Conservation (phyloP, 2,329 filamentous ascomycete species). For the Fusarium sp. region DNA sequence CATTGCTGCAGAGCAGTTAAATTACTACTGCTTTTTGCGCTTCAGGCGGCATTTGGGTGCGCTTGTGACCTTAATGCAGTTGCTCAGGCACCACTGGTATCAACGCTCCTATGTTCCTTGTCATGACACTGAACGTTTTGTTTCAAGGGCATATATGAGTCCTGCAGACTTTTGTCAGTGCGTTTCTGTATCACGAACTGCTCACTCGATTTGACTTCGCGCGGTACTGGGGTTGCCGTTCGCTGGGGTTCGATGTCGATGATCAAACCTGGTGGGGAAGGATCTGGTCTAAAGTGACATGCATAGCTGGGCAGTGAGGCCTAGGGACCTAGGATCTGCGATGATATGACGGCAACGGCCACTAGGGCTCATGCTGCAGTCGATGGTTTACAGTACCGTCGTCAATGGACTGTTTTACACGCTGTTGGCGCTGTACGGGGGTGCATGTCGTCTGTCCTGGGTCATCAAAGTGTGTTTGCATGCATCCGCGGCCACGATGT, state of each 20-base stretch:
- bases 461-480: conserved; percentile 34
- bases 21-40: conserved; percentile 16
- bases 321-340: conserved; percentile 2
- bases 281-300: conserved; percentile 33
- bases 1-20: neutral
- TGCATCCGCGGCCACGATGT: conserved; percentile 26
- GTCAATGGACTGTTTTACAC: conserved; percentile 8
- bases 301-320: conserved; percentile 26
- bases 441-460: conserved; percentile 18
- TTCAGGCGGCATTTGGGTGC: conserved; percentile 1
- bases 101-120: neutral
- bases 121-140: neutral
- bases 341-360: conserved; percentile 32
- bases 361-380: conserved; percentile 4
- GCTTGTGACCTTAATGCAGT: neutral
- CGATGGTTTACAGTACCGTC: conserved; percentile 7
- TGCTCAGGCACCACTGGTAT: neutral
- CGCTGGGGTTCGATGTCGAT: conserved; percentile 5
- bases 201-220: neutral
- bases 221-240: neutral
- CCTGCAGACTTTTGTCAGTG: neutral
- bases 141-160: conserved; percentile 3
- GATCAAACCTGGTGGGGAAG: conserved; percentile 9
- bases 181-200: conserved; percentile 6
- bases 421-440: conserved; percentile 7